phyloP scores from a whole-genome alignment of 1,139 yeast genomes.

The Saccharomyces hybrid region DNA sequence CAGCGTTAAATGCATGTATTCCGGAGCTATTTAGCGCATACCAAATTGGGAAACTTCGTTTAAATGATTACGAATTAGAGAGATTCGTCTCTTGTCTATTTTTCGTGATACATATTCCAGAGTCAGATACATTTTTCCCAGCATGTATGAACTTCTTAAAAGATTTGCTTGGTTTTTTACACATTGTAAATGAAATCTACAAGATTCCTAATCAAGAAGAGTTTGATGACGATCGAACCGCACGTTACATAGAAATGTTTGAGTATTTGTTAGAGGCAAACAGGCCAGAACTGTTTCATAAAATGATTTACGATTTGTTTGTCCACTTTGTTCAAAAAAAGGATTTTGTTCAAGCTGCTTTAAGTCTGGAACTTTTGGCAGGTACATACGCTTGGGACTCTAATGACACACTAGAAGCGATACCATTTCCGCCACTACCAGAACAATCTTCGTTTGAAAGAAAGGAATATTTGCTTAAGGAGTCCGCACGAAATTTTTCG shows the following conservation, averaged over 20 bases:
- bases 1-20: slow-evolving; percentile 16
- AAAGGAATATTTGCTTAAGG: slow-evolving; percentile 62
- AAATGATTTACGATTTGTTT: slow-evolving; percentile 68
- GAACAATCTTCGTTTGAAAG: slow-evolving; percentile 75
- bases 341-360: slow-evolving; percentile 75
- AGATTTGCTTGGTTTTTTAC: slow-evolving; percentile 55
- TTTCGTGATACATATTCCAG: slow-evolving; percentile 30
- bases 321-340: slow-evolving; percentile 53
- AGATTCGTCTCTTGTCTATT: slow-evolving; percentile 17
- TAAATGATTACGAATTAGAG: slow-evolving; percentile 21
- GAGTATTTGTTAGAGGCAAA: slow-evolving; percentile 72
- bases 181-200: slow-evolving; percentile 57
- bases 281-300: slow-evolving; percentile 71
- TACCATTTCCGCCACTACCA: slow-evolving; percentile 65
- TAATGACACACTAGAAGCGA: slow-evolving; percentile 46
- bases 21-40: slow-evolving; percentile 26
- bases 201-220: slow-evolving; percentile 77
- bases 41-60: slow-evolving; percentile 20
- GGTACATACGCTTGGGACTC: slow-evolving; percentile 73
- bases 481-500: slow-evolving; percentile 64
- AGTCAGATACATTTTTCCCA: slow-evolving; percentile 58
- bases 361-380: slow-evolving; percentile 70
- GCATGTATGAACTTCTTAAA: slow-evolving; percentile 47
- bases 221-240: slow-evolving; percentile 79
- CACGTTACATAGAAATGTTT: slow-evolving; percentile 69